Evolutionary conservation across 176 grass and related monocot genomes (phyloP).

Genomic region (Carex myosuroides): DNA sequence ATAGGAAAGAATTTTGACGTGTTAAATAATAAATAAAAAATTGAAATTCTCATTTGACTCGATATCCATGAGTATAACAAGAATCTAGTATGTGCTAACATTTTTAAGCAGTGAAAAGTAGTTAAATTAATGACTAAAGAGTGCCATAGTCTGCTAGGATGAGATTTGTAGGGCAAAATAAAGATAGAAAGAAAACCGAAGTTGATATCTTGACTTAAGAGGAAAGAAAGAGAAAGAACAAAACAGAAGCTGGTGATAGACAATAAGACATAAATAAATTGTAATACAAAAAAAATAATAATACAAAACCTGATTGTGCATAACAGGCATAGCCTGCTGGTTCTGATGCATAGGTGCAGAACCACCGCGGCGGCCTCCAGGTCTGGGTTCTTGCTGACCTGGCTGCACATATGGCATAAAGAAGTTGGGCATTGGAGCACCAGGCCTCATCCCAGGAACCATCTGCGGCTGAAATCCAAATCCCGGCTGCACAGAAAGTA

Average conservation of each 20-base stretch:
- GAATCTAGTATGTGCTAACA: background rate
- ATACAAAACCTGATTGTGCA: slow-evolving; percentile 65
- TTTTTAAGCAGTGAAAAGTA: background rate
- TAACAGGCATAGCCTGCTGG: slow-evolving; percentile 46
- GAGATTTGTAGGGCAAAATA: background rate
- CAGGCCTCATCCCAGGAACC: slow-evolving; percentile 88
- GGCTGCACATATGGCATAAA: slow-evolving; percentile 69
- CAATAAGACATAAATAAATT: background rate
- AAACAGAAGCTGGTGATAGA: background rate
- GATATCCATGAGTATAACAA: background rate
- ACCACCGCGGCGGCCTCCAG: slow-evolving; percentile 57
- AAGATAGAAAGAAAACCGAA: background rate
- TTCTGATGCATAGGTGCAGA: slow-evolving; percentile 50
- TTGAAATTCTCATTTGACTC: background rate
- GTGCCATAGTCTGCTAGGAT: background rate
- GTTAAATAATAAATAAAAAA: background rate
- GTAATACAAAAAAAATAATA: slow-evolving; percentile 9
- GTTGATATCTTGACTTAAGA: background rate
- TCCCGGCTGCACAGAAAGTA: slow-evolving; percentile 41
- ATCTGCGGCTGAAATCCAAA: slow-evolving; percentile 86
- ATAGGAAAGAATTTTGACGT: background rate
- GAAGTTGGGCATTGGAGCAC: slow-evolving; percentile 72
- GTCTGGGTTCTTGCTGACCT: slow-evolving; percentile 73
- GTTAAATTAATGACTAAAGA: background rate
- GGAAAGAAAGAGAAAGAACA: background rate